These are phyloP conservation scores for Phaeolepiota aurea DNA, from an alignment of 768 basidiomycete genomes.

Conservation along the genomic window DNA sequence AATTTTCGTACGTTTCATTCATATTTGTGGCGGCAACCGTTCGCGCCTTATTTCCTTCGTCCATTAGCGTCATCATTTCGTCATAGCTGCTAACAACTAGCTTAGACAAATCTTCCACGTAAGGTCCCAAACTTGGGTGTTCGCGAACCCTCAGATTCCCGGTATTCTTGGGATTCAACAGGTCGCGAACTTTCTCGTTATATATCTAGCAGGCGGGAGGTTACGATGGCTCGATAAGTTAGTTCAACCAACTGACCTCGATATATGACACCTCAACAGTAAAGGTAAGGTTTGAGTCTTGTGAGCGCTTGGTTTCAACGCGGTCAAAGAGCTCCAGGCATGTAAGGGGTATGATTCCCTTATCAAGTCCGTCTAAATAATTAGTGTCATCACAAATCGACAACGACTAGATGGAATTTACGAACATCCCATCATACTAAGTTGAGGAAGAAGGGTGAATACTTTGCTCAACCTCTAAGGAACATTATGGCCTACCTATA, in stretches of 20 bases:
- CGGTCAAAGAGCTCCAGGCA: conserved; percentile 89
- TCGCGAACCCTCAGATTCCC: conserved; percentile 96
- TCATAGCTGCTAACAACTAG: conserved; percentile 86
- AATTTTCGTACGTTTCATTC: conserved; percentile 82
- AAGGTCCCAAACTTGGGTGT: conserved; percentile 94
- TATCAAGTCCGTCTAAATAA: conserved; percentile 77
- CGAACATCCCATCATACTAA: conserved; percentile 94
- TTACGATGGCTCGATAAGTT: not conserved
- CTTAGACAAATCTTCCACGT: conserved; percentile 95
- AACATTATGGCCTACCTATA: conserved; percentile 56
- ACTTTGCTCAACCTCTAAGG: not conserved
- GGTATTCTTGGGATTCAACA: conserved; percentile 94
- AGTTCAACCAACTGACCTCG: conserved; percentile 43
- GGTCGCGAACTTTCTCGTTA: conserved; percentile 96
- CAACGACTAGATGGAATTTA: conserved; percentile 13
- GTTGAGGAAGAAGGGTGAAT: conserved; percentile 4
- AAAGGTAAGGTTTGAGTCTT: conserved; percentile 66
- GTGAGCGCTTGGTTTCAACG: conserved; percentile 53
- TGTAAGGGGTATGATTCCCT: conserved; percentile 95
- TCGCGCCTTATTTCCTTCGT: conserved; percentile 97
- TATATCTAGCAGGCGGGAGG: conserved; percentile 55
- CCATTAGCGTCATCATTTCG: conserved; percentile 99
- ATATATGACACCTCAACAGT: conserved; percentile 99
- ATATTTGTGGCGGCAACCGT: conserved; percentile 99
- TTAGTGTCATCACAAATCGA: not conserved